These are phyloP conservation scores for Cutaneotrichosporon arboriforme DNA, from an alignment of 1,284 basidiomycete species.

Conservation along the genomic window DNA sequence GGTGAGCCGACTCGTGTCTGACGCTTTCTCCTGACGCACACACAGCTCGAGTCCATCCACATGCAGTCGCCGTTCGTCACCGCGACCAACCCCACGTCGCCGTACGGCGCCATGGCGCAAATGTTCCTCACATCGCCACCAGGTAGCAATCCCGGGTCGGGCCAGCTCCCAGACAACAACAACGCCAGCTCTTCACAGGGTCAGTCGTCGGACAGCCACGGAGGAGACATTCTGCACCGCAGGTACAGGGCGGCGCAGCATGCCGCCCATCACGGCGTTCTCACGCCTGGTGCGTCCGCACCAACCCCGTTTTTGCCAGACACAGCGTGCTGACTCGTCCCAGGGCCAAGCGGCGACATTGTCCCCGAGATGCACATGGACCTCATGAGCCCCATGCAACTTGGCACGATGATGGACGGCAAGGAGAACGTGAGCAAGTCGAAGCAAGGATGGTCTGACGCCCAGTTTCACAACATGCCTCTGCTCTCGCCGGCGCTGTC, in stretches of 20 bases:
- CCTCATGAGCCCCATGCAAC: constrained; percentile 43
- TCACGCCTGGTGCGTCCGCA: constrained; percentile 34
- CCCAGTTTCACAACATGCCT: constrained; percentile 33
- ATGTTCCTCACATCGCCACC: constrained; percentile 36
- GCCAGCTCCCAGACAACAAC: neutral
- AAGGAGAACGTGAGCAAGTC: constrained; percentile 28
- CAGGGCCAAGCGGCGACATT: constrained; percentile 44
- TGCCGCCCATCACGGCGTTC: constrained; percentile 8
- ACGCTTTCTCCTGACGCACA: constrained; percentile 7
- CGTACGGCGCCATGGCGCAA: constrained; percentile 31
- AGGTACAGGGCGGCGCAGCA: constrained; percentile 6
- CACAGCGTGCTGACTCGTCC: neutral
- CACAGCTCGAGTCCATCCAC: constrained; percentile 47
- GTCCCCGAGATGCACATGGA: constrained; percentile 34
- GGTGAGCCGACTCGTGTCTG: constrained; percentile 7
- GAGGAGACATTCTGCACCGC: constrained; percentile 7
- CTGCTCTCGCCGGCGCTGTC: constrained; percentile 40
- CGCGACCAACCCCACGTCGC: constrained; percentile 29
- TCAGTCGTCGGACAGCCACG: constrained; percentile 2
- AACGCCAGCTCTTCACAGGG: constrained; percentile 1
- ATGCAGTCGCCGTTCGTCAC: constrained; percentile 48
- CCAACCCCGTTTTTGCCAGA: neutral
- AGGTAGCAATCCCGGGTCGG: neutral
- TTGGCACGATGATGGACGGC: constrained; percentile 27
- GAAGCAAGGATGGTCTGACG: neutral